These are phyloP conservation scores for Ehretia macrophylla DNA, from an alignment of 257 asterid species.

Conservation along the genomic window DNA sequence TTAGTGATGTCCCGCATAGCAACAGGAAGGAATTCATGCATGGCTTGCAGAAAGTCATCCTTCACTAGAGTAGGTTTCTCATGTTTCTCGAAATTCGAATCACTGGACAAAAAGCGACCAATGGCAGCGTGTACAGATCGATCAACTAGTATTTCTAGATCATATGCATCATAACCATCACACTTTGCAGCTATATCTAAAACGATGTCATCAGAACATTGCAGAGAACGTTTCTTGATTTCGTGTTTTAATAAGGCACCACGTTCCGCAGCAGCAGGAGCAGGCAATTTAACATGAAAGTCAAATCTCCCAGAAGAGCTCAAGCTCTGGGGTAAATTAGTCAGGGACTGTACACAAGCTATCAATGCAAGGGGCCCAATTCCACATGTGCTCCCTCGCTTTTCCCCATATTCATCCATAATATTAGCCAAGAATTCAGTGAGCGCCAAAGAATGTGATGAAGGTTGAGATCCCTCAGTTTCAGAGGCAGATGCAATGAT, in stretches of 20 bases:
- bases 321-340: constrained; percentile 79
- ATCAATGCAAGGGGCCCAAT: constrained; percentile 83
- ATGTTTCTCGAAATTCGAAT: constrained; percentile 30
- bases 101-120: constrained; percentile 61
- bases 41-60: constrained; percentile 76
- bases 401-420: constrained; percentile 85
- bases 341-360: constrained; percentile 77
- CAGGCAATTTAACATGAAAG: constrained; percentile 83
- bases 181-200: constrained; percentile 80
- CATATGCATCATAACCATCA: constrained; percentile 99
- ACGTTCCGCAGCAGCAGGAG: constrained; percentile 92
- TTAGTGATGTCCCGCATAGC: constrained; percentile 93
- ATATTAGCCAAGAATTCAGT: constrained; percentile 71
- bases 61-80: constrained; percentile 49
- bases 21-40: constrained; percentile 91
- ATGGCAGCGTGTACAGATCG: constrained; percentile 88
- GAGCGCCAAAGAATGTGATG: constrained; percentile 59
- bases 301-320: constrained; percentile 95
- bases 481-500: constrained; percentile 72
- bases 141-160: constrained; percentile 92
- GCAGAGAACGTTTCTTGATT: constrained; percentile 78
- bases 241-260: constrained; percentile 73
- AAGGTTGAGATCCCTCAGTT: constrained; percentile 72
- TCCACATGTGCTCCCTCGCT: constrained; percentile 58
- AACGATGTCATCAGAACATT: constrained; percentile 62